phyloP scores from a whole-genome alignment of 306 rosid genomes.

The Quercus berberidifolia region DNA sequence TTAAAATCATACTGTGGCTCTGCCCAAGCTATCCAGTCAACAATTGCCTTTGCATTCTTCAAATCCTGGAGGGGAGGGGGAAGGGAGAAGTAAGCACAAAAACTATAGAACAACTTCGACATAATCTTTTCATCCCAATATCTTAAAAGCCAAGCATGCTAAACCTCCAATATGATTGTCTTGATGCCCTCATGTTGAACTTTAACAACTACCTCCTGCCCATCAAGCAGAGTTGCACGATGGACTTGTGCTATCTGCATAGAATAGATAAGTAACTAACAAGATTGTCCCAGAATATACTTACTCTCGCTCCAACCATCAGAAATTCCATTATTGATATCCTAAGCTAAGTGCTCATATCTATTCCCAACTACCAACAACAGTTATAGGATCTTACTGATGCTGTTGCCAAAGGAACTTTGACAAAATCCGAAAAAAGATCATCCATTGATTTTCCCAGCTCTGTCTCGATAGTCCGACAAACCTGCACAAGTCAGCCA shows the following conservation, averaged over 20 bases:
- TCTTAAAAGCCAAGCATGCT: conserved; percentile 22
- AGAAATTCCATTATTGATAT: background rate
- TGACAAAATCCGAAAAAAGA: conserved; percentile 63
- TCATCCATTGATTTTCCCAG: conserved; percentile 87
- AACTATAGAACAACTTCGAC: conserved; percentile 17
- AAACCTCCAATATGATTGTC: conserved; percentile 82
- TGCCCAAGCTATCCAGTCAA: conserved; percentile 99
- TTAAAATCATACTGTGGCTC: conserved; percentile 91
- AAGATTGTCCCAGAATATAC: conserved; percentile 14
- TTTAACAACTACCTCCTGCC: conserved; percentile 91
- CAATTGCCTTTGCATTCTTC: conserved; percentile 85
- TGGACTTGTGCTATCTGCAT: conserved; percentile 98
- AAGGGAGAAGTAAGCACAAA: conserved; percentile 14
- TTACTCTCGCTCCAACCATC: background rate
- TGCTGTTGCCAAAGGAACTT: conserved; percentile 91
- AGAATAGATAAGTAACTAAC: conserved; percentile 18
- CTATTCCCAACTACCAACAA: conserved; percentile 22
- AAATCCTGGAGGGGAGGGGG: conserved; percentile 57
- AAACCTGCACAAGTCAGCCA: conserved; percentile 55
- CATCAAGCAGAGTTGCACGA: conserved; percentile 84
- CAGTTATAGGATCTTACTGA: conserved; percentile 61
- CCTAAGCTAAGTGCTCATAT: conserved; percentile 16
- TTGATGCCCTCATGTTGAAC: conserved; percentile 93
- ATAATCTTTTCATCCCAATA: conserved; percentile 26
- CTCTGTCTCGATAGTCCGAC: conserved; percentile 66